Base-by-base conservation (phyloP, 441 rosid species). In the Hura crepitans region DNA sequence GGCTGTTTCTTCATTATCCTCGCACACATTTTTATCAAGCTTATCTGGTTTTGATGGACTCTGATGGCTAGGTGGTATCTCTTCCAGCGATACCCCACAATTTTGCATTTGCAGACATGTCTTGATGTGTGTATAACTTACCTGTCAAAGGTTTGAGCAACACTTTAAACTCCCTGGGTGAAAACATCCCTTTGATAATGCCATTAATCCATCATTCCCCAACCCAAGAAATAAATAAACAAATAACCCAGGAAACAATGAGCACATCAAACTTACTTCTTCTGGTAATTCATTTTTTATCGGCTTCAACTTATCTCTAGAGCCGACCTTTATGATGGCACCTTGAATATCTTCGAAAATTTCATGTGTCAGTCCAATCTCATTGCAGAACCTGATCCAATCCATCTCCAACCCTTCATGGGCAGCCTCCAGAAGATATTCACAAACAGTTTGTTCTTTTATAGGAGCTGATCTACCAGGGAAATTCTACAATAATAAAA, bases 221-320 rank as follows among this genome's bases (percentile, higher is more conserved):
- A n/a, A 51, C 37, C 12, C 2, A 54, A 22, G n/a, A 11, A 18
- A 20, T 28, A 60, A 31, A 22, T 3, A 35, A 23, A n/a, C 62
- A 39, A 17, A 11, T 49, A 35, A 58, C 0, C 35, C 4, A 18
- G 49, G n/a, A 54, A 46, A 58, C 25, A 55, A 35, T 9, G 25
- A 62, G 42, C 53, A 59, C 18, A 72, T 18, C 51, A 50, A 65
- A 66, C 84, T 73, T 61, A 82, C 88, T 23, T 79, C 60, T 62
- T 80, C 84, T 2, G 84, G 85, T 68, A 84, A 76, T 78, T 80
- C 84, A 75, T 77, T 66, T 74, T 82, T 84, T 4, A 84, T 82
- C 53, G 81, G 85, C 69, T 80, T 80, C 76, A 84, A 72, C 83
- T 76, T 82, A 47, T 84, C 85, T 22, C 0, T 62, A 33, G 79